These are phyloP conservation scores for Ammopiptanthus mongolicus DNA, from an alignment of 306 rosid genomes.

Conservation along the genomic window DNA sequence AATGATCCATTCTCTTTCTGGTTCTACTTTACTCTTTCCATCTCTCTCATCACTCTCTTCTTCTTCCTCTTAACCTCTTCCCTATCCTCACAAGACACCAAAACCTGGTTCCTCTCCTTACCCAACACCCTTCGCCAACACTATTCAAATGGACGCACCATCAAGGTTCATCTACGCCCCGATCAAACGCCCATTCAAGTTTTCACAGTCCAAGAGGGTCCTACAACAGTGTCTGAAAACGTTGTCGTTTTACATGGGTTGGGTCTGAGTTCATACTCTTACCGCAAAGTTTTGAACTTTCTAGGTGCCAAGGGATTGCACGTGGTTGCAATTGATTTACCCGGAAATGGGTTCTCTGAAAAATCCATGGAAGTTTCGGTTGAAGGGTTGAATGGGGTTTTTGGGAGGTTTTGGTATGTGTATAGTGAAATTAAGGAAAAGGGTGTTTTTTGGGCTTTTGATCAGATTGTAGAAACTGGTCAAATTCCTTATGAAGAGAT, in stretches of 20 bases:
- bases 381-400: conserved; percentile 45
- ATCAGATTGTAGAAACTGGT: conserved; percentile 86
- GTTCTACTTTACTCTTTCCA: conserved; percentile 68
- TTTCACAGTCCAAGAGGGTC: conserved; percentile 49
- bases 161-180: conserved; percentile 64
- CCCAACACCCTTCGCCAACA: conserved; percentile 71
- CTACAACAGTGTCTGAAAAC: conserved; percentile 36
- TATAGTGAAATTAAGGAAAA: conserved; percentile 67
- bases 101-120: conserved; percentile 67
- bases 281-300: conserved; percentile 42
- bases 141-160: conserved; percentile 64
- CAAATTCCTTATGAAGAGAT: conserved; percentile 87
- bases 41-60: conserved; percentile 51
- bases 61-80: conserved; percentile 48
- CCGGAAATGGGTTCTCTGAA: conserved; percentile 88
- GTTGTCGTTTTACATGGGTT: conserved; percentile 64
- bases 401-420: conserved; percentile 69
- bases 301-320: conserved; percentile 49
- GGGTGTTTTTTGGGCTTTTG: conserved; percentile 95
- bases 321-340: conserved; percentile 63
- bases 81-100: conserved; percentile 55
- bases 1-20: conserved; percentile 64
- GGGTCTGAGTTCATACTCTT: conserved; percentile 71
- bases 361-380: conserved; percentile 45
- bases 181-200: conserved; percentile 53